Base-by-base conservation (phyloP, 2,329 filamentous ascomycete species). In the Colletotrichum higginsianum region DNA sequence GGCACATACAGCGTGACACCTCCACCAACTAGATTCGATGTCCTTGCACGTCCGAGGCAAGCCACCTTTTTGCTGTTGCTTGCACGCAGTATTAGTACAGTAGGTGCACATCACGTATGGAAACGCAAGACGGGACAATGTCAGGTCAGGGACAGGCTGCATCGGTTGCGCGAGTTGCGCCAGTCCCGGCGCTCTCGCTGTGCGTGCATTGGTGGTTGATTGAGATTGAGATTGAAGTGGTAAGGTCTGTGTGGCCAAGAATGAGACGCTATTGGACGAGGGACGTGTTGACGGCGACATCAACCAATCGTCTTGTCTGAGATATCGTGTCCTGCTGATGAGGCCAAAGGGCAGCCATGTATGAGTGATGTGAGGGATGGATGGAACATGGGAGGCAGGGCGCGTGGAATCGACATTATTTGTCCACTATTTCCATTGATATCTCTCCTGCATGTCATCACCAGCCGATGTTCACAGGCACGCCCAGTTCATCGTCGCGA, bases 341-440 rank as follows among this genome's bases (percentile, higher is more conserved):
- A n/a, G 21, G 44, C 16, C 35, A 47, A 38, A 61, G 46, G 58
- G 58, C 30, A 44, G 30, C 57, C n/a, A 18, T 42, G 52, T 65
- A 38, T 52, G 66, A 71, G 57, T 64, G 35, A 67, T 46, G 58
- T 47, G 64, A 71, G 68, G 68, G 65, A 68, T 68, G 65, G 7
- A 13, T 52, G 68, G 65, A 71, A 68, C 63, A 52, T 68, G 47
- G 64, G 64, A 47, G 47, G 8, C 44, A 61, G 26, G 8, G 16
- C 26, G 46, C 35, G 30, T 35, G 8, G 9, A 15, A 38, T 42
- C 5, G n/a, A 42, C 2, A 23, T 57, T 38, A 47, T 61, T 35
- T 44, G 56, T 62, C 6, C 42, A 18, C 9, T 9, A 12, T 21
- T 26, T 11, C 18, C 23, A 18, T 35, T 35, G 42, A 42, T 30